Evolutionary conservation across 1,139 yeast species (phyloP), one percentile per base, ranked within the genome.

Genomic region (Geotrichum siamense): DNA sequence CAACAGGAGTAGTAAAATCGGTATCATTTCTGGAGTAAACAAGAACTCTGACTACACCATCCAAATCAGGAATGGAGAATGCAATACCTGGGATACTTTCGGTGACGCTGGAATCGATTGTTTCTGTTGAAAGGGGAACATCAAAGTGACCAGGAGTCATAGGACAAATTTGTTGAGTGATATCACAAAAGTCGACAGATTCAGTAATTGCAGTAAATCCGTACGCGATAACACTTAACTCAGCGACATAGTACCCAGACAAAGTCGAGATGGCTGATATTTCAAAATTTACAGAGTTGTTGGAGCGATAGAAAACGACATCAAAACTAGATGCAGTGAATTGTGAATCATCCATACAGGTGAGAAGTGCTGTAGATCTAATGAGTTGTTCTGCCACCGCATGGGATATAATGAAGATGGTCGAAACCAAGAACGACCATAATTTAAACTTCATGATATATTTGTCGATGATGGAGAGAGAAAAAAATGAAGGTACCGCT

Each of bases 261-360:
- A 91, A 75, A 25, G 83, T 80, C 8, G 95, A 81, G 32, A 82
- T 72, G 34, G 95, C 96, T 44, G 78, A 74, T 29, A 91, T 71
- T 55, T 83, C 80, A 58, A 85, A 83, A 10, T 67, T 67, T 10
- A 83, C 76, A 0, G 83, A 71, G 17, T 66, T 64, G 63, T 82
- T 82, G 27, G 64, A 69, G 8, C 94, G 94, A 56, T 70, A 80
- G 62, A 74, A 86, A 36, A 68, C 67, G 47, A 89, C 93, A 55
- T 83, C 81, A 58, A 93, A 86, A 55, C 71, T 76, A 20, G 89
- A 76, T 3, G 96, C 89, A 2, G 95, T 79, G 55, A 91, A 75
- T 57, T 78, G 80, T 17, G 96, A 89, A 62, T 84, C 72, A 47
- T 79, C 83, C 96, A 86, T 86, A 70, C 99, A 91, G 40, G 99